Percentiles rank a stretch among this genome's conserved stretches.
Conservation (phyloP, 768 basidiomycete species). For the Tylopilus sp. region DNA sequence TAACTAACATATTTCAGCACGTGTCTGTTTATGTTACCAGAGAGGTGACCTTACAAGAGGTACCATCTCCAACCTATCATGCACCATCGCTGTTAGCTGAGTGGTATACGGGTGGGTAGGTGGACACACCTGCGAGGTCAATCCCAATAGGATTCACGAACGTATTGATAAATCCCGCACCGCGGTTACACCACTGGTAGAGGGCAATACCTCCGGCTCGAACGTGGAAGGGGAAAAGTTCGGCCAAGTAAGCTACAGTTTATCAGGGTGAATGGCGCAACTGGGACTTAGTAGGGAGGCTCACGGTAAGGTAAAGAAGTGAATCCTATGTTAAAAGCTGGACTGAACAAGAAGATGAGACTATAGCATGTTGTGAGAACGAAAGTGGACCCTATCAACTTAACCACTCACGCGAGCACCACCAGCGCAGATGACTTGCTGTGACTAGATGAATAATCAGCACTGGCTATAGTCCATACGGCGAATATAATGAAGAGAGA, state of each 20-base stretch:
- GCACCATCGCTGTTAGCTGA: background rate
- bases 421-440: background rate
- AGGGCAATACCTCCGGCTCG: slow-evolving; percentile 29
- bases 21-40: too few relatives aligned
- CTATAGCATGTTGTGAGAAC: background rate
- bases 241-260: slow-evolving; percentile 29
- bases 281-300: background rate
- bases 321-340: background rate
- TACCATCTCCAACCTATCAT: background rate
- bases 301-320: background rate
- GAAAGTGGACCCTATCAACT: background rate
- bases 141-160: slow-evolving; percentile 21
- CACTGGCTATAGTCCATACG: slow-evolving; percentile 5
- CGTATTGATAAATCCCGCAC: slow-evolving; percentile 14
- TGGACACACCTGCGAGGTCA: background rate
- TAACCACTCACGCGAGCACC: background rate
- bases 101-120: too few relatives aligned
- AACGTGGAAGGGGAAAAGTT: background rate
- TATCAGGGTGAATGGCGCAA: background rate
- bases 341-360: background rate
- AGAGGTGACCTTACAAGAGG: too few relatives aligned
- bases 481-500: slow-evolving; percentile 6
- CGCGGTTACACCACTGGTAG: slow-evolving; percentile 56
- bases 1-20: too few relatives aligned
- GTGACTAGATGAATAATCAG: background rate